A percentile compares a stretch with the other conserved stretches of the same genome.
Evolutionary conservation across 495 filamentous ascomycete species (phyloP).

Genomic region (Lindgomyces ingoldianus): DNA sequence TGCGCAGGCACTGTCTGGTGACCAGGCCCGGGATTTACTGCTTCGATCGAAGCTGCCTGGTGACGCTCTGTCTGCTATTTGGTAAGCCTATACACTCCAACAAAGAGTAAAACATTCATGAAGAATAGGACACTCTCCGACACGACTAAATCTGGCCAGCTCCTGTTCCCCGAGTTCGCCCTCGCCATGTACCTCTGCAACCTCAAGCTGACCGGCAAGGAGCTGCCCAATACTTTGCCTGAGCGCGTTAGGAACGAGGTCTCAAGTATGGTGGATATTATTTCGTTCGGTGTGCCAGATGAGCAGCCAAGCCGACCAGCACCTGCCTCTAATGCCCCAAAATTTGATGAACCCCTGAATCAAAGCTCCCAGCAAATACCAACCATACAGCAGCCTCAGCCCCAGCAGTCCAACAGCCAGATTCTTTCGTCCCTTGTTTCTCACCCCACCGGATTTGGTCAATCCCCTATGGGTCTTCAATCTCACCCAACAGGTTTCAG

Average conservation of each 20-base stretch:
- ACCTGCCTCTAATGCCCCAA: conserved; percentile 69
- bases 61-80: conserved; percentile 80
- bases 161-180: conserved; percentile 97
- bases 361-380: conserved; percentile 67
- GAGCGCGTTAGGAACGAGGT: conserved; percentile 94
- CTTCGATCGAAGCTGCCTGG: conserved; percentile 84
- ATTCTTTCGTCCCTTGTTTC: conserved; percentile 73
- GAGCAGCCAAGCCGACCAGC: conserved; percentile 57
- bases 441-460: conserved; percentile 73
- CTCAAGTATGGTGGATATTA: conserved; percentile 99
- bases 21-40: conserved; percentile 85
- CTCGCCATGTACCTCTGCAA: conserved; percentile 99
- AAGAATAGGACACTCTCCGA: conserved; percentile 85
- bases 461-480: conserved; percentile 53
- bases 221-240: conserved; percentile 70
- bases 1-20: conserved; percentile 82
- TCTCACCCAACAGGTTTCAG: conserved; percentile 53
- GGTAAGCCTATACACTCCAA: conserved; percentile 62
- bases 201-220: conserved; percentile 81
- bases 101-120: no score
- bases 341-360: conserved; percentile 66
- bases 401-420: conserved; percentile 75
- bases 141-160: conserved; percentile 92
- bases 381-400: conserved; percentile 82
- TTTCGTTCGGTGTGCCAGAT: conserved; percentile 90